phyloP scores from a whole-genome alignment of 1,284 basidiomycete species.

The Stygiomarasmius scandens region DNA sequence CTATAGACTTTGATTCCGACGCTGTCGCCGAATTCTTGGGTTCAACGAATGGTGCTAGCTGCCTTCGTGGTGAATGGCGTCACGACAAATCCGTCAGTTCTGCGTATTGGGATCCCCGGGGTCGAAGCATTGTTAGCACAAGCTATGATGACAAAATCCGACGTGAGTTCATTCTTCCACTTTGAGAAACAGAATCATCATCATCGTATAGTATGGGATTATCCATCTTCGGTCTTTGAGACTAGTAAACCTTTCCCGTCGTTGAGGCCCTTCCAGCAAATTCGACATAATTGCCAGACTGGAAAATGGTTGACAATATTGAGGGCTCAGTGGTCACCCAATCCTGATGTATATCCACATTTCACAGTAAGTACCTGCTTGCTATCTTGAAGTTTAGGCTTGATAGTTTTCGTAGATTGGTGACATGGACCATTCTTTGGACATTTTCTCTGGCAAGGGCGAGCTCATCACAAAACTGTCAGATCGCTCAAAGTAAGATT shows the following conservation, averaged over 20 bases:
- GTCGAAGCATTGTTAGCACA: slow-evolving; percentile 75
- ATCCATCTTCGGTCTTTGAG: slow-evolving; percentile 50
- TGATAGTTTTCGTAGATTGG: slow-evolving; percentile 51
- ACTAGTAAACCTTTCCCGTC: slow-evolving; percentile 52
- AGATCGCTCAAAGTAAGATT: slow-evolving; percentile 56
- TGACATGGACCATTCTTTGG: slow-evolving; percentile 74
- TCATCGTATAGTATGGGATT: slow-evolving; percentile 67
- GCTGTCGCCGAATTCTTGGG: slow-evolving; percentile 49
- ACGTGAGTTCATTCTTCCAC: slow-evolving; percentile 45
- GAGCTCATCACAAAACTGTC: slow-evolving; percentile 63
- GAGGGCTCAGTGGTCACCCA: slow-evolving; percentile 74
- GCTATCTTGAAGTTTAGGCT: not conserved
- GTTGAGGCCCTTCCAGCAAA: slow-evolving; percentile 60
- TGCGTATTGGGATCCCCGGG: slow-evolving; percentile 80
- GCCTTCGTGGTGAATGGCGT: slow-evolving; percentile 61
- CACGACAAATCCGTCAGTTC: slow-evolving; percentile 79
- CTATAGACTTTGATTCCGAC: slow-evolving; percentile 52
- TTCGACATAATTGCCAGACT: slow-evolving; percentile 77
- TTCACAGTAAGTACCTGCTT: slow-evolving; percentile 61
- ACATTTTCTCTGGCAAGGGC: slow-evolving; percentile 75
- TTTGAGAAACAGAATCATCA: not conserved
- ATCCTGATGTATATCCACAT: slow-evolving; percentile 77
- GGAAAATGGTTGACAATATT: slow-evolving; percentile 65
- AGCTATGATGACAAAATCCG: slow-evolving; percentile 77
- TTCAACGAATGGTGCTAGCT: slow-evolving; percentile 52